Conservation (phyloP, 2,329 filamentous ascomycete genomes). For the Sphaceloma murrayae region DNA sequence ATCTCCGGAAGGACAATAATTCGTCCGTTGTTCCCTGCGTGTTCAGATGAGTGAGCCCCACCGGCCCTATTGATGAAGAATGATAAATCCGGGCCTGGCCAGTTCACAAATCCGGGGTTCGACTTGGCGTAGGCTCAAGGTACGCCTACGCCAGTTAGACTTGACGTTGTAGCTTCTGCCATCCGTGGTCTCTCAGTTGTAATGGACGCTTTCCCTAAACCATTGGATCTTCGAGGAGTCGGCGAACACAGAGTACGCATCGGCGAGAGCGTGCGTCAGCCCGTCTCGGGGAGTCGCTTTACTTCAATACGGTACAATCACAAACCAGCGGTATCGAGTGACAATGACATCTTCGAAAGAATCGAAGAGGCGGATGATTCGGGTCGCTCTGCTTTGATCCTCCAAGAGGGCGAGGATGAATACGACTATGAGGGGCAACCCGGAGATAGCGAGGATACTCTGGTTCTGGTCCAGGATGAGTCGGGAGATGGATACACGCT, state of each 20-base stretch:
- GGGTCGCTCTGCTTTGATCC: conserved; percentile 16
- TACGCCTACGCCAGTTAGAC: too few species aligned
- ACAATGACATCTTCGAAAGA: conserved; percentile 24
- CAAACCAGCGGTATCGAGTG: conserved; percentile 32
- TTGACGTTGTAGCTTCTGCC: too few species aligned
- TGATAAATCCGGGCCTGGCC: too few species aligned
- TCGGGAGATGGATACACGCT: conserved; percentile 67
- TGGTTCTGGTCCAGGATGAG: conserved; percentile 73
- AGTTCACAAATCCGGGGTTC: too few species aligned
- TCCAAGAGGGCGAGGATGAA: conserved; percentile 26
- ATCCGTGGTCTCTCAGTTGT: too few species aligned
- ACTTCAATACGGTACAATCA: conserved; percentile 35
- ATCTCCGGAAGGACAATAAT: too few species aligned
- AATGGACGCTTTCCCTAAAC: too few species aligned
- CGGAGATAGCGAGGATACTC: conserved; percentile 53
- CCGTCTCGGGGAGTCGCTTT: neutral
- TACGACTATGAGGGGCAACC: conserved; percentile 35
- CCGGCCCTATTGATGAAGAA: too few species aligned
- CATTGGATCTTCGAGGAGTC: conserved; percentile 15
- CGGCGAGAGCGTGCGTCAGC: conserved; percentile 6
- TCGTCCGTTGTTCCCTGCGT: too few species aligned
- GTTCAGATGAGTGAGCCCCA: too few species aligned
- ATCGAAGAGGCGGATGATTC: conserved; percentile 22
- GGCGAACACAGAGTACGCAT: conserved; percentile 17
- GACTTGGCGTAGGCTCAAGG: too few species aligned